Conservation (phyloP, 2,329 filamentous ascomycete species). For the Cytospora mali region DNA sequence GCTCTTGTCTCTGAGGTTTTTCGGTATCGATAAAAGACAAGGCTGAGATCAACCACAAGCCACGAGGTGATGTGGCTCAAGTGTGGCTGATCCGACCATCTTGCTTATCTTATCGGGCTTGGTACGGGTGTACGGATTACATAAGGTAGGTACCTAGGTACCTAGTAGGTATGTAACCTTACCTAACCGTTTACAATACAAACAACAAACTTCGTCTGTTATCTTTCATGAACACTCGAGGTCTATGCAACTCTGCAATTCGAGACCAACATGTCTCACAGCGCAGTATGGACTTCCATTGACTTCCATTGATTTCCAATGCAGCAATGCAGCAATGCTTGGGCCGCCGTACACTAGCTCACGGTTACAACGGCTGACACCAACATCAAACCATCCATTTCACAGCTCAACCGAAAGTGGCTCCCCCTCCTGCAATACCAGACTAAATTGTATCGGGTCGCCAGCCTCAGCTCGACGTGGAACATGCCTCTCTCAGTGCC, state of each 20-base stretch:
- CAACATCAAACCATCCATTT: conserved; percentile 2
- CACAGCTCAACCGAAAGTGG: conserved; percentile 3
- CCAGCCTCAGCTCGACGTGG: conserved; percentile 5
- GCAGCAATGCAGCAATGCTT: background rate
- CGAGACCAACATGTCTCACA: background rate
- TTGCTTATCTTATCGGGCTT: background rate
- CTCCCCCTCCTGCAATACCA: background rate
- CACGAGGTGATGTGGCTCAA: background rate
- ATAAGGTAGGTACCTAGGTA: no score
- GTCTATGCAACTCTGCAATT: background rate
- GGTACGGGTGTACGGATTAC: no score
- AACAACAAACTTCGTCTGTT: no score
- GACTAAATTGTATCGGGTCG: background rate
- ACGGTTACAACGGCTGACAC: conserved; percentile 1
- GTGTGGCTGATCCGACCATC: background rate
- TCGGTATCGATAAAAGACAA: conserved; percentile 18
- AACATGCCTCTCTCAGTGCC: background rate
- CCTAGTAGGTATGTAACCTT: no score
- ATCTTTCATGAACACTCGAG: no score
- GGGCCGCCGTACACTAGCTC: background rate
- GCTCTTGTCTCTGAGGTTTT: conserved; percentile 13
- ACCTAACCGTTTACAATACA: no score
- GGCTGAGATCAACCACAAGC: background rate
- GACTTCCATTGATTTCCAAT: conserved; percentile 10
- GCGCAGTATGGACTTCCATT: background rate